These are phyloP conservation scores for Termitomyces sp. DNA, from an alignment of 768 basidiomycete genomes.

Conservation along the genomic window DNA sequence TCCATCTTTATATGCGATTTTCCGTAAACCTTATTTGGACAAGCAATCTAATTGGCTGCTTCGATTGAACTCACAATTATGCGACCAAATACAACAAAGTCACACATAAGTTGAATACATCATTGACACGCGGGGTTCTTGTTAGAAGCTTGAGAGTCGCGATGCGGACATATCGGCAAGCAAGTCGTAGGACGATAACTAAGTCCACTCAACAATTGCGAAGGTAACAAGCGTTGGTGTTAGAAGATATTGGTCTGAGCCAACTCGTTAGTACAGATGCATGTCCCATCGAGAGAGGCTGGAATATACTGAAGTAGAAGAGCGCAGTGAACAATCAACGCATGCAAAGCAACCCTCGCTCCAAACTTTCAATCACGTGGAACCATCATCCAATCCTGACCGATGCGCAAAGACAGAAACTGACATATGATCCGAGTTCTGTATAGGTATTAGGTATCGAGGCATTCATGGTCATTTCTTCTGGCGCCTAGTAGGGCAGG, in stretches of 20 bases:
- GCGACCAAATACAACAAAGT: too few relatives aligned
- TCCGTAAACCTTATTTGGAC: conserved; percentile 15
- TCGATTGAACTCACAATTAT: too few relatives aligned
- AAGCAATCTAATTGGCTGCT: conserved; percentile 15
- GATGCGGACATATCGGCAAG: too few relatives aligned
- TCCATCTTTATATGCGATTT: conserved; percentile 9
- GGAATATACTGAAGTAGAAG: too few relatives aligned
- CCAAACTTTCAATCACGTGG: conserved; percentile 63
- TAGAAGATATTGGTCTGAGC: too few relatives aligned
- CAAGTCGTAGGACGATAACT: too few relatives aligned
- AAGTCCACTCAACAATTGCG: too few relatives aligned
- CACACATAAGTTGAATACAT: conserved; percentile 1
- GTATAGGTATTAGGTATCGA: conserved; percentile 55
- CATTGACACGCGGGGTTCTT: too few relatives aligned
- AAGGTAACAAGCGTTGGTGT: too few relatives aligned
- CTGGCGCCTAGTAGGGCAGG: conserved; percentile 45
- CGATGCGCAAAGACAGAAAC: conserved; percentile 38
- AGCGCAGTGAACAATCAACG: conserved; percentile 17
- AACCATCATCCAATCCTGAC: conserved; percentile 71
- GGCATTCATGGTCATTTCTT: conserved; percentile 48
- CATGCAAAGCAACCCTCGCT: conserved; percentile 51
- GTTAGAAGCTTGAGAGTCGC: too few relatives aligned
- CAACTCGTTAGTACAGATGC: too few relatives aligned
- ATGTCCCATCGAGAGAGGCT: too few relatives aligned
- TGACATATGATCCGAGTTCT: conserved; percentile 44